Evolutionary conservation across 225 moss, liverwort and hornwort species (phyloP).

Genomic region (Ulota crispa): DNA sequence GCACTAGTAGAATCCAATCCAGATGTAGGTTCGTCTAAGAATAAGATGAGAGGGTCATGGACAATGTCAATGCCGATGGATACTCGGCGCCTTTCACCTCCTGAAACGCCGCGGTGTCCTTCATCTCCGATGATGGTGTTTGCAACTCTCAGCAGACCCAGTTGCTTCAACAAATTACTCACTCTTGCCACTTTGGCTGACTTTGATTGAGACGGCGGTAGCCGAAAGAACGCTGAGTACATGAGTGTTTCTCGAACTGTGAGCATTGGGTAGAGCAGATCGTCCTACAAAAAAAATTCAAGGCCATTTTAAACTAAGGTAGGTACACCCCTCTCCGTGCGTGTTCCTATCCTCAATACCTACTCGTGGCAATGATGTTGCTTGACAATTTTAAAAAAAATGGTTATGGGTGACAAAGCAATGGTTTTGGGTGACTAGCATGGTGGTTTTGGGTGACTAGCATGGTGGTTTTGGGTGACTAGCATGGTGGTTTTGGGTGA

Average conservation of each 20-base stretch:
- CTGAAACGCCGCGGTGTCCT: constrained; percentile 79
- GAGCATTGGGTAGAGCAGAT: constrained; percentile 92
- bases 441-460: no score
- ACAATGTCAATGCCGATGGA: constrained; percentile 89
- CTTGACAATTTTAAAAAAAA: no score
- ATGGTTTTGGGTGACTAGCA: no score
- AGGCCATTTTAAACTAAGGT: neutral
- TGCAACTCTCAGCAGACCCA: constrained; percentile 72
- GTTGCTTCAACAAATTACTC: constrained; percentile 66
- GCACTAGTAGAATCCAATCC: constrained; percentile 88
- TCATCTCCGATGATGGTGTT: constrained; percentile 87
- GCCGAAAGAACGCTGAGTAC: constrained; percentile 83
- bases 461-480: no score
- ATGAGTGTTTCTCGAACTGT: constrained; percentile 93
- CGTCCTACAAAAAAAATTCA: constrained; percentile 53
- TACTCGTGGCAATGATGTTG: no score
- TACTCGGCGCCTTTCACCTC: constrained; percentile 79
- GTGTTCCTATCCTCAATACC: no score
- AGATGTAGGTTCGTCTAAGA: constrained; percentile 89
- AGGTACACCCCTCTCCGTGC: no score
- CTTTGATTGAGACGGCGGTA: constrained; percentile 46
- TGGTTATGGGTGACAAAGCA: no score
- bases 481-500: no score
- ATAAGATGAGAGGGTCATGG: constrained; percentile 82
- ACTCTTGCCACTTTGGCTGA: constrained; percentile 64